A percentile compares a stretch with the other conserved stretches of the same genome.
These are phyloP conservation scores for Wolfiporia cocos DNA, from an alignment of 1,284 basidiomycete genomes.

Conservation along the genomic window DNA sequence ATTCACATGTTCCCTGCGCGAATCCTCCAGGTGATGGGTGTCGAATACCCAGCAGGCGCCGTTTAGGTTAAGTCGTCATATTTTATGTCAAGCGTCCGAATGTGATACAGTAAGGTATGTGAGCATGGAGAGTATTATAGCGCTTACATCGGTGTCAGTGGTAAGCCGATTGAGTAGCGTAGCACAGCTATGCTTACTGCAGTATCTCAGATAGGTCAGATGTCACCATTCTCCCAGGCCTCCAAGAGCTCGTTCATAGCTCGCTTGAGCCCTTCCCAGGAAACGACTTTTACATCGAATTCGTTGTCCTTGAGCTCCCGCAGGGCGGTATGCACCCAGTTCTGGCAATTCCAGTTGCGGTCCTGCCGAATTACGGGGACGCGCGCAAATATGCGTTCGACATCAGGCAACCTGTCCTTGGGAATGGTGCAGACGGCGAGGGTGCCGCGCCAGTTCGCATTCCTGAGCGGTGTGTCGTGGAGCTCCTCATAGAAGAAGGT, in stretches of 20 bases:
- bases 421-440: conserved; percentile 15
- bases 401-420: conserved; percentile 8
- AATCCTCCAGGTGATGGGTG: too few species aligned
- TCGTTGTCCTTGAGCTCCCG: conserved; percentile 14
- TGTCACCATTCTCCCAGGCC: conserved; percentile 18
- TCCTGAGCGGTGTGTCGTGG: conserved; percentile 11
- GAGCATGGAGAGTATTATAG: too few species aligned
- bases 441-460: conserved; percentile 16
- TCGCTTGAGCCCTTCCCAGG: conserved; percentile 9
- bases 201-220: conserved; percentile 7
- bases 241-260: conserved; percentile 15
- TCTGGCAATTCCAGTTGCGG: conserved; percentile 18
- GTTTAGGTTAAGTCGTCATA: too few species aligned
- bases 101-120: too few species aligned
- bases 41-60: too few species aligned
- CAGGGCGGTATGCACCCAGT: conserved; percentile 15
- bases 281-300: conserved; percentile 10
- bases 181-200: too few species aligned
- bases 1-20: too few species aligned
- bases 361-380: conserved; percentile 14
- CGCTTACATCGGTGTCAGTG: too few species aligned
- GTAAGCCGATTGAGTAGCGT: too few species aligned
- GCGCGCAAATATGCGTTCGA: conserved; percentile 14
- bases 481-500: conserved; percentile 15
- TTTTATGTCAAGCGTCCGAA: too few species aligned